Base-by-base conservation (phyloP, 148 eudicot genomes). In the Fallopia convolvulus region DNA sequence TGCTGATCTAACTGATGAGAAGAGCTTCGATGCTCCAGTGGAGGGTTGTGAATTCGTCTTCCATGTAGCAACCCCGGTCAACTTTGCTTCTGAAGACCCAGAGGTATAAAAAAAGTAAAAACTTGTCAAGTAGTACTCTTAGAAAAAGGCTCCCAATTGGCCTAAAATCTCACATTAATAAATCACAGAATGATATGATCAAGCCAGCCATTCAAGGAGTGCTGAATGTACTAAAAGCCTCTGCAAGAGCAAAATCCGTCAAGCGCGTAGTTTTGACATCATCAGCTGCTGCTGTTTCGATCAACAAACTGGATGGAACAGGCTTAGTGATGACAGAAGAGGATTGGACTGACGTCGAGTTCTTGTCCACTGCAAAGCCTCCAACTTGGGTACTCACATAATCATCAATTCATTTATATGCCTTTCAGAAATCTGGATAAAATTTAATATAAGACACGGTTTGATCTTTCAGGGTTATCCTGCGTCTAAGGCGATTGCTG, bases 181-280 rank as follows among this genome's bases (percentile, higher is more conserved):
- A 4, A 14, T 74, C 78, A 73, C 79, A 89, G 93, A 88, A 86
- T 78, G 93, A 90, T 78, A 90, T 90, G 91, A 90, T 90, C 44
- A 86, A 85, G 79, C 93, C 93, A 36, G 93, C 93, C 17, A 79
- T 85, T 40, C 63, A 85, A 77, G 93, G 93, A 42, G 87, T 86
- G 47, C 70, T 60, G 36, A 90, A 90, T 63, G 93, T 90, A 10
- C 77, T 90, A 44, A 76, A 74, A 77, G 88, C 89, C 73, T 85
- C 88, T 44, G 74, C 74, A 0, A 90, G 83, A 83, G 85, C 86
- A 5, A 86, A 84, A 41, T 79, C 87, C 3, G 89, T 88, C 48
- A 88, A 83, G 78, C 89, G 93, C 1, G 93, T 90, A 2, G 75
- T 90, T 9, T 81, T 90, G 76, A 90, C 93, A n/a, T 90, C 93